Evolutionary conservation across 1,284 basidiomycete species (phyloP), one percentile per base, ranked within the genome.

Genomic region (Termitomyces sp.): DNA sequence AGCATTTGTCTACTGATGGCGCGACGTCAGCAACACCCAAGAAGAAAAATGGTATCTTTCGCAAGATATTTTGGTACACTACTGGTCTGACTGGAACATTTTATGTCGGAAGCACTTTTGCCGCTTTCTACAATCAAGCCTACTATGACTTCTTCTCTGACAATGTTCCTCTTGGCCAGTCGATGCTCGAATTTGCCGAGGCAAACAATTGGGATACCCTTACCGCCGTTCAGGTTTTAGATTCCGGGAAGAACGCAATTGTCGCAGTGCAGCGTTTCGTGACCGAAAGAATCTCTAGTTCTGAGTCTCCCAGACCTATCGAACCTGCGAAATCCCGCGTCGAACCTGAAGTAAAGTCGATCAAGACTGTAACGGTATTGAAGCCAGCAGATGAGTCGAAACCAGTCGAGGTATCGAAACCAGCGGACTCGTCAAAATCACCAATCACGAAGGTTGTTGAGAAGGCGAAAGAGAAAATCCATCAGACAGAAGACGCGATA

Each of bases 121-220:
- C 83, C 58, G 82, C 90, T 21, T 86, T 87, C 76, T 79, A 86
- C 64, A 84, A 81, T 67, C 83, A 84, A 61, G 69, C 75, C 5
- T 92, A 91, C 75, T 84, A 87, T 68, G 85, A 92, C 64, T 79
- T 94, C 66, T 94, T 94, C 75, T 78, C 84, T 58, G 85, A 90
- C 64, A 76, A 82, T 57, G 84, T 93, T 47, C 93, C 92, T 3
- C 73, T 87, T 30, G 94, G 87, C 42, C 81, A 89, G 62, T 66
- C 77, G 21, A 78, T 96, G 67, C 78, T 95, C 38, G 86, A 94
- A 58, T 90, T 84, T 65, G 88, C 88, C 6, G 91, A 95, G 68
- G 78, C 83, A 44, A 75, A 86, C 62, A 79, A 84, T 24, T 92
- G 89, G 88, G 88, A 93, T 61, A 82, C 79, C 3, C 71, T 89